A percentile compares a stretch with the other conserved stretches of the same genome.
These are phyloP conservation scores for Immersiella caudata DNA, from an alignment of 495 filamentous ascomycete genomes.

Conservation along the genomic window DNA sequence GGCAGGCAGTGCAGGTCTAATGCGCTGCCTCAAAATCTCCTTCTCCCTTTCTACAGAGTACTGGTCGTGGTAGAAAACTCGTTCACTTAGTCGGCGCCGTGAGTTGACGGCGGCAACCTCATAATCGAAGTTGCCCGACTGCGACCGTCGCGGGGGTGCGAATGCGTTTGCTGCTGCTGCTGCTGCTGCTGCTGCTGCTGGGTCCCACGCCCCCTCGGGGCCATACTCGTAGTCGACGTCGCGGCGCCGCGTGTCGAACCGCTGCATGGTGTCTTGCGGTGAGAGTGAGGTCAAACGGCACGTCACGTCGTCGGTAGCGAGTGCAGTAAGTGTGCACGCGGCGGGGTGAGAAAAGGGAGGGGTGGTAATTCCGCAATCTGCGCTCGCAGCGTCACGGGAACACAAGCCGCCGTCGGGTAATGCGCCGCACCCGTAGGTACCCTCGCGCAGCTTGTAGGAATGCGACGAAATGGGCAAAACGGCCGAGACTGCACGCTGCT, in stretches of 20 bases:
- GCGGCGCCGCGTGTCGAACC: constrained; percentile 17
- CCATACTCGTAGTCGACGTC: constrained; percentile 18
- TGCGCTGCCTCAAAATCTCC: constrained; percentile 22
- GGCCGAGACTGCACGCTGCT: background rate
- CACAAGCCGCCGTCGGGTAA: background rate
- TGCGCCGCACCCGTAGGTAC: background rate
- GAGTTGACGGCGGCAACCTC: background rate
- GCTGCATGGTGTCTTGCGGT: constrained; percentile 16
- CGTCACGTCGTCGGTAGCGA: background rate
- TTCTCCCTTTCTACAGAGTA: constrained; percentile 14
- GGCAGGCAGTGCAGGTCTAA: background rate
- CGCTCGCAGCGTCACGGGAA: background rate
- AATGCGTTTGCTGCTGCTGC: background rate
- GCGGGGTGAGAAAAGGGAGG: background rate
- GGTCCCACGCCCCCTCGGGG: background rate
- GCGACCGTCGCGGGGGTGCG: constrained; percentile 2
- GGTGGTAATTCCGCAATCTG: background rate
- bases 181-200: background rate
- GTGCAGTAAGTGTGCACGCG: too few relatives aligned
- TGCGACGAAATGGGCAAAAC: background rate
- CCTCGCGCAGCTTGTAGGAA: background rate
- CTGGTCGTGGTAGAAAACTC: background rate
- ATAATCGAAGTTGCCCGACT: background rate
- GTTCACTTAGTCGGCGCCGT: background rate
- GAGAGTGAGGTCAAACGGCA: background rate